Evolutionary conservation across 1,284 basidiomycete genomes (phyloP).

Genomic region (Malassezia arunalokei): DNA sequence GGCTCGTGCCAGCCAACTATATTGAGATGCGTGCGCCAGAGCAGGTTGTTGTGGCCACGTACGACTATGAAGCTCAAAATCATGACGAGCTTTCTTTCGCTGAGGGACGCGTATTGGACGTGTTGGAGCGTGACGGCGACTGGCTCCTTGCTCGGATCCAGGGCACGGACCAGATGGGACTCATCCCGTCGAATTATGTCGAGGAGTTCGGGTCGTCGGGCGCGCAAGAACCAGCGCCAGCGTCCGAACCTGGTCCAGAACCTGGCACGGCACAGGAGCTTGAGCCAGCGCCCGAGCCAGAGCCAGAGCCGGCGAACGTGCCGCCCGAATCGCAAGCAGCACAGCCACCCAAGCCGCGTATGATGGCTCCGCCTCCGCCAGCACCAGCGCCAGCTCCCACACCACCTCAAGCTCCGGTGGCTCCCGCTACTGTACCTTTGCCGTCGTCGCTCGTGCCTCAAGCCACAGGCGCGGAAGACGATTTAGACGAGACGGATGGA

Average conservation of each 20-base stretch:
- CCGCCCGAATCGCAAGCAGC: background rate
- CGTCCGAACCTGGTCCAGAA: background rate
- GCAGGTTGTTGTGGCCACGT: slow-evolving; percentile 34
- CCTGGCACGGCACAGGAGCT: background rate
- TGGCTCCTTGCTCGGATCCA: slow-evolving; percentile 36
- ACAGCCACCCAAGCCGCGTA: background rate
- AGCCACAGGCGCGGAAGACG: slow-evolving; percentile 12
- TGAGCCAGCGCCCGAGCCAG: background rate
- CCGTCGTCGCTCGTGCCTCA: background rate
- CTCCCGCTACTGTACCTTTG: background rate
- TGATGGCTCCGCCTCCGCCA: background rate
- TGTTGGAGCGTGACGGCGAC: slow-evolving; percentile 36
- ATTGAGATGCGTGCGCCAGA: slow-evolving; percentile 40
- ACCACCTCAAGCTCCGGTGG: background rate
- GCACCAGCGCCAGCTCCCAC: background rate
- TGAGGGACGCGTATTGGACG: slow-evolving; percentile 36
- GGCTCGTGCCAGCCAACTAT: slow-evolving; percentile 44
- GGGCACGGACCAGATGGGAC: slow-evolving; percentile 25
- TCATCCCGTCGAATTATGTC: slow-evolving; percentile 44
- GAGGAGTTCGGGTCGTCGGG: slow-evolving; percentile 12
- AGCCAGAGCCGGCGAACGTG: background rate
- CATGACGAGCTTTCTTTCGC: slow-evolving; percentile 38
- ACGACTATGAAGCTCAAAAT: slow-evolving; percentile 40
- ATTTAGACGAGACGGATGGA: slow-evolving; percentile 23
- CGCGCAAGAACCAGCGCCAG: background rate